These are phyloP conservation scores for Mucor indicus DNA, from an alignment of 371 early-diverging fungal genomes.

Conservation along the genomic window DNA sequence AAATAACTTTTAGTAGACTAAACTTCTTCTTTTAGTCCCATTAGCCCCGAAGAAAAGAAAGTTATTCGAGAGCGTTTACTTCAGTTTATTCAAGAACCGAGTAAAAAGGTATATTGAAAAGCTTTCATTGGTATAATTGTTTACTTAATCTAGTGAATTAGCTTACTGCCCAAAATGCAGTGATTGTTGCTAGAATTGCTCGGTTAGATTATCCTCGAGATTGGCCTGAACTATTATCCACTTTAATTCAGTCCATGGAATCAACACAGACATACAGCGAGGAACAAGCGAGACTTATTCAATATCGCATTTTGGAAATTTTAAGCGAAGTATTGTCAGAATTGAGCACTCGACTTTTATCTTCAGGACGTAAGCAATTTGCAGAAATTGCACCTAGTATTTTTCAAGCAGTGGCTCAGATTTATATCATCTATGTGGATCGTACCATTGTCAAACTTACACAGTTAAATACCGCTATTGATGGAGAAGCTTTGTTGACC, in stretches of 20 bases:
- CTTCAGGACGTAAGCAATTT: conserved; percentile 64
- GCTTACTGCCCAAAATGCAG: conserved; percentile 76
- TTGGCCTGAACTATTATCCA: conserved; percentile 75
- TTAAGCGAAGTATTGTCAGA: conserved; percentile 78
- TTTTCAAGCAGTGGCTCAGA: conserved; percentile 57
- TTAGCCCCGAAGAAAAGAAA: conserved; percentile 65
- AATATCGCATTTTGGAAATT: conserved; percentile 73
- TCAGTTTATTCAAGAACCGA: conserved; percentile 63
- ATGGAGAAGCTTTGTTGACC: conserved; percentile 1
- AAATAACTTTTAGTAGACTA: background rate
- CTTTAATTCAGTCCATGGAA: conserved; percentile 62
- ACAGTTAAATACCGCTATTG: background rate
- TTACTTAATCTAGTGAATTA: conserved; percentile 15
- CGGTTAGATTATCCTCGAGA: conserved; percentile 79
- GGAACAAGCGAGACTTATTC: conserved; percentile 43
- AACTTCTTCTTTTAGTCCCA: conserved; percentile 46
- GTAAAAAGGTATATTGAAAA: conserved; percentile 52
- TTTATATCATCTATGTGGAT: conserved; percentile 56
- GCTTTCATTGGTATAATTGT: background rate
- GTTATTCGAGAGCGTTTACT: conserved; percentile 60
- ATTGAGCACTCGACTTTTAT: conserved; percentile 73
- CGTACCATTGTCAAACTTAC: conserved; percentile 18
- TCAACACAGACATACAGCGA: conserved; percentile 33
- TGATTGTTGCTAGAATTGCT: conserved; percentile 74
- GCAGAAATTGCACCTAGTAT: conserved; percentile 65